These are phyloP conservation scores for Penicillium pulvis DNA, from an alignment of 495 filamentous ascomycete genomes.

Conservation along the genomic window DNA sequence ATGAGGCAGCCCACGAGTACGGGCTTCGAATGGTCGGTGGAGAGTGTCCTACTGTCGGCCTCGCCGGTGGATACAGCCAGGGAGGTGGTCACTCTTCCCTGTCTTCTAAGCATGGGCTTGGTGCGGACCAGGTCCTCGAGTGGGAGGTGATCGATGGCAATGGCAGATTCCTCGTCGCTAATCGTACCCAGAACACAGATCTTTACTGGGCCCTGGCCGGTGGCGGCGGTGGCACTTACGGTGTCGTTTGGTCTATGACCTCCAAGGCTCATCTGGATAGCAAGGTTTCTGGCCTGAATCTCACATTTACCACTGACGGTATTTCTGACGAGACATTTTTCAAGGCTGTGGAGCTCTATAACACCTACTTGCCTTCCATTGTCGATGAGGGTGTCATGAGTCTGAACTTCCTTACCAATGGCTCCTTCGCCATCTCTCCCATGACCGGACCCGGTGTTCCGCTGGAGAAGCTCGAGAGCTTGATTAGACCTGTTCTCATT, in stretches of 20 bases:
- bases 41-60: slow-evolving; percentile 39
- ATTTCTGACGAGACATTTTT: slow-evolving; percentile 43
- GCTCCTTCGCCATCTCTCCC: slow-evolving; percentile 42
- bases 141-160: slow-evolving; percentile 59
- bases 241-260: slow-evolving; percentile 17
- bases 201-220: slow-evolving; percentile 20
- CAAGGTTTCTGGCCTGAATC: slow-evolving; percentile 8
- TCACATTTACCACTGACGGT: slow-evolving; percentile 13
- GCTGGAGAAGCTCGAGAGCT: slow-evolving; percentile 10
- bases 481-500: slow-evolving; percentile 25
- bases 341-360: slow-evolving; percentile 38
- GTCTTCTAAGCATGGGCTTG: slow-evolving; percentile 55
- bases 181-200: slow-evolving; percentile 44
- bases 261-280: slow-evolving; percentile 16
- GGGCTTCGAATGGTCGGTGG: slow-evolving; percentile 33
- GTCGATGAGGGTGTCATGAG: slow-evolving; percentile 44
- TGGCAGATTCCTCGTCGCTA: slow-evolving; percentile 53
- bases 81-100: slow-evolving; percentile 65
- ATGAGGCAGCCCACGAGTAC: slow-evolving; percentile 38
- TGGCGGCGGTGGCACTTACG: slow-evolving; percentile 19
- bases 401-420: slow-evolving; percentile 37
- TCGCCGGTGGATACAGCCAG: slow-evolving; percentile 59
- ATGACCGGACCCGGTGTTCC: slow-evolving; percentile 27
- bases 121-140: slow-evolving; percentile 63
- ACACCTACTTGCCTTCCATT: slow-evolving; percentile 39